Evolutionary conservation across 2,329 filamentous ascomycete genomes (phyloP).

Genomic region (Exserohilum turcica): DNA sequence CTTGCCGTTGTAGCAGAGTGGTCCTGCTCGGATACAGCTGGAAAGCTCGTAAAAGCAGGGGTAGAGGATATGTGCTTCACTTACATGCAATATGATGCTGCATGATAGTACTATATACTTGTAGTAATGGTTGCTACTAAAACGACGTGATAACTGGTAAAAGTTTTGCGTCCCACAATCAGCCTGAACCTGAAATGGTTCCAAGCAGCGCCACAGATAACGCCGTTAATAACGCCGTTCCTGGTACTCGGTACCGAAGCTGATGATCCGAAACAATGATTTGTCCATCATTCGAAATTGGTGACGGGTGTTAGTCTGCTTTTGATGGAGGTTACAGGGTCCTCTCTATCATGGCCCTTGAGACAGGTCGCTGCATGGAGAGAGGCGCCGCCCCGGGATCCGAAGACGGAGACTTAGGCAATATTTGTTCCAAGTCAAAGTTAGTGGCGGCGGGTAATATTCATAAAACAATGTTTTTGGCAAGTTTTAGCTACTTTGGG

Average conservation of each 20-base stretch:
- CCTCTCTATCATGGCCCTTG: conserved; percentile 19
- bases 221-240: conserved; percentile 10
- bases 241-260: conserved; percentile 22
- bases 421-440: conserved; percentile 16
- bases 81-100: too few species aligned
- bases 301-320: conserved; percentile 20
- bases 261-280: conserved; percentile 22
- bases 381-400: conserved; percentile 16
- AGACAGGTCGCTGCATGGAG: conserved; percentile 20
- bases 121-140: too few species aligned
- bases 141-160: background rate
- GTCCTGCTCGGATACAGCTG: too few species aligned
- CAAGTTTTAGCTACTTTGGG: conserved; percentile 24
- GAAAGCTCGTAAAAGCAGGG: too few species aligned
- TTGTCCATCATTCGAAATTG: conserved; percentile 21
- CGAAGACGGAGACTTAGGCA: conserved; percentile 19
- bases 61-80: too few species aligned
- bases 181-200: conserved; percentile 16
- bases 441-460: conserved; percentile 14
- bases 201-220: conserved; percentile 15
- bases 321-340: conserved; percentile 12
- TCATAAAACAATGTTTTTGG: conserved; percentile 21
- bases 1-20: too few species aligned
- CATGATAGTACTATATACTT: too few species aligned
- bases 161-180: conserved; percentile 16